Conservation (phyloP, 306 rosid genomes). For the Astragalus glycyphyllos region DNA sequence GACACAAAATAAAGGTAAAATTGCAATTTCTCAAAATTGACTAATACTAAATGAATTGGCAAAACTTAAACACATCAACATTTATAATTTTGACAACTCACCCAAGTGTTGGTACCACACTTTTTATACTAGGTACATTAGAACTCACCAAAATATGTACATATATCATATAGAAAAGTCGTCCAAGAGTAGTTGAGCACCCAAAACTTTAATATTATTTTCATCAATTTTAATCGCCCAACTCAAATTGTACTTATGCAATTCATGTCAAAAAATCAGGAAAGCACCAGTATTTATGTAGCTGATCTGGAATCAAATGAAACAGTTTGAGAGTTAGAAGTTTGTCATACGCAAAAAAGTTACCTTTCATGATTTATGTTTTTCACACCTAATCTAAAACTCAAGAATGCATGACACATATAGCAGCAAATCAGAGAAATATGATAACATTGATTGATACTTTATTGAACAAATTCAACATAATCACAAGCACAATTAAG, state of each 20-base stretch:
- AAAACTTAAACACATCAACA: too few relatives aligned
- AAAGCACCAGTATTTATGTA: neutral
- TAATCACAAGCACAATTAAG: slow-evolving; percentile 4
- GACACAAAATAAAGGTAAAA: too few relatives aligned
- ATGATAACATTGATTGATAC: neutral
- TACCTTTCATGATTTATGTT: too few relatives aligned
- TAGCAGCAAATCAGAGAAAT: slow-evolving; percentile 27
- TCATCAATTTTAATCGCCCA: slow-evolving; percentile 31
- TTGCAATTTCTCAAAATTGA: too few relatives aligned
- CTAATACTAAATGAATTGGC: too few relatives aligned
- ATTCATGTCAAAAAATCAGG: slow-evolving; percentile 3
- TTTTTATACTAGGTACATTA: too few relatives aligned
- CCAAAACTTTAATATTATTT: slow-evolving; percentile 20
- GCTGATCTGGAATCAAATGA: slow-evolving; percentile 1
- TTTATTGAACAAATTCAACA: slow-evolving; percentile 22
- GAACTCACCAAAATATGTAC: neutral
- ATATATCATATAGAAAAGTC: slow-evolving; percentile 1
- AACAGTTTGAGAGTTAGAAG: slow-evolving; percentile 29
- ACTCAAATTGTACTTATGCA: slow-evolving; percentile 17
- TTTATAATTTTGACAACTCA: too few relatives aligned
- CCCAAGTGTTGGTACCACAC: too few relatives aligned
- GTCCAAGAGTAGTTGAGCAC: neutral
- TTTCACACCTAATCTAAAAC: too few relatives aligned
- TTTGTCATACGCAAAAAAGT: neutral
- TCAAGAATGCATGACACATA: slow-evolving; percentile 7